Evolutionary conservation across 169 alveolate genomes (phyloP), one percentile per base, ranked within the genome.

Genomic region (Plasmodium malariae): DNA sequence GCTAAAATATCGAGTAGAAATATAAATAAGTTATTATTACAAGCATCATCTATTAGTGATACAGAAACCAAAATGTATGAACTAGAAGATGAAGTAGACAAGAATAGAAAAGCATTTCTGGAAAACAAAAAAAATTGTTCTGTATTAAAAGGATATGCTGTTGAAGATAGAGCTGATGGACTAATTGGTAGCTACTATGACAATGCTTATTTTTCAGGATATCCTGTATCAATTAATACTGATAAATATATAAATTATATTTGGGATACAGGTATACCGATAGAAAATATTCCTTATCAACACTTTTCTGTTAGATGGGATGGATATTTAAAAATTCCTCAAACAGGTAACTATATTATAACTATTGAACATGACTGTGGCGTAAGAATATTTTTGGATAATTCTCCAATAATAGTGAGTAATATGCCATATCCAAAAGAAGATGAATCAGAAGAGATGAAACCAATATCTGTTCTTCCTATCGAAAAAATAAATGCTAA

Each of bases 261-360:
- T 14, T 95, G 96, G 94, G 94, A 92, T 40, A 94, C 92, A 34
- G 72, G 93, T 4, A 76, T 93, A 12, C 98, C 98, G 1, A 88
- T 94, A 34, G 83, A 86, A 55, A 96, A 95, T n/a, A 95, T 96
- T 5, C 96, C 98, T 45, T 89, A 91, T 30, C 96, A 96, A 54
- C 90, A 95, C 37, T 96, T 96, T 54, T 96, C 98, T 2, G 94
- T 96, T 9, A 88, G 98, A 24, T 94, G 96, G 94, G 98, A 96
- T 60, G 98, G 98, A 36, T 96, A 93, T 87, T 37, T 96, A 68
- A 87, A 88, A 59, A 94, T 94, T 9, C 97, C 98, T 0, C 92
- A 92, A 21, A 83, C 98, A 11, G 98, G 93, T 34, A 88, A 90
- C 24, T 96, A 95, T 68, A 90, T 94, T 51, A 92, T 96, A 51